These are phyloP conservation scores for Moesziomyces parantarcticus DNA, from an alignment of 1,284 basidiomycete genomes.

Conservation along the genomic window DNA sequence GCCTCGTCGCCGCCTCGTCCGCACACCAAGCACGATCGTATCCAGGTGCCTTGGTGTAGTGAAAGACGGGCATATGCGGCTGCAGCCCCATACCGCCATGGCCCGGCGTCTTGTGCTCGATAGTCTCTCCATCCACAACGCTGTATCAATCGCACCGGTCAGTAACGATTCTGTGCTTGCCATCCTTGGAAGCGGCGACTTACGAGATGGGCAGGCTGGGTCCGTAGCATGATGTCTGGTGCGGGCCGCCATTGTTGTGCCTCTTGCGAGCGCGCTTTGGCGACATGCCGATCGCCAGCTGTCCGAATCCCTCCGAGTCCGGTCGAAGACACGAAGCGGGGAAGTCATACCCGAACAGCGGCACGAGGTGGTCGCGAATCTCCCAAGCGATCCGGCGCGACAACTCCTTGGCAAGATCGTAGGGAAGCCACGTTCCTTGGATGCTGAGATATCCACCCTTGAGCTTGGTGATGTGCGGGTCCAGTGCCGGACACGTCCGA, in stretches of 20 bases:
- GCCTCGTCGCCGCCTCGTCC: slow-evolving; percentile 14
- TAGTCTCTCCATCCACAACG: slow-evolving; percentile 19
- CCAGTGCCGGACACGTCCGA: slow-evolving; percentile 36
- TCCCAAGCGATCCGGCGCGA: slow-evolving; percentile 50
- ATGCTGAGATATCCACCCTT: slow-evolving; percentile 56
- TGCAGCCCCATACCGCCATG: slow-evolving; percentile 1
- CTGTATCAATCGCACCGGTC: no score
- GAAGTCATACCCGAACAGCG: slow-evolving; percentile 51
- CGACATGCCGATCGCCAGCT: slow-evolving; percentile 41
- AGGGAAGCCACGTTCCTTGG: slow-evolving; percentile 54
- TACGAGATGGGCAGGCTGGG: slow-evolving; percentile 40
- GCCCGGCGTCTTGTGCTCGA: slow-evolving; percentile 17
- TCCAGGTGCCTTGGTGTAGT: slow-evolving; percentile 22
- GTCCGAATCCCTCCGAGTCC: slow-evolving; percentile 49
- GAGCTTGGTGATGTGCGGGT: slow-evolving; percentile 47
- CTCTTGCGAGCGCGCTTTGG: slow-evolving; percentile 43
- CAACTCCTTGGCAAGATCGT: slow-evolving; percentile 46
- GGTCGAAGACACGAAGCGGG: slow-evolving; percentile 44
- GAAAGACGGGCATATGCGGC: slow-evolving; percentile 9
- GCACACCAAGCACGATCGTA: slow-evolving; percentile 9
- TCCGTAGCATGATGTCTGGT: slow-evolving; percentile 49
- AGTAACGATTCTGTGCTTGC: not conserved
- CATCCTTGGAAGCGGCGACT: slow-evolving; percentile 1
- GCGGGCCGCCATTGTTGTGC: slow-evolving; percentile 39
- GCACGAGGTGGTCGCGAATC: slow-evolving; percentile 49